Conservation (phyloP, 2,329 filamentous ascomycete species). For the Cryphonectria radicalis region DNA sequence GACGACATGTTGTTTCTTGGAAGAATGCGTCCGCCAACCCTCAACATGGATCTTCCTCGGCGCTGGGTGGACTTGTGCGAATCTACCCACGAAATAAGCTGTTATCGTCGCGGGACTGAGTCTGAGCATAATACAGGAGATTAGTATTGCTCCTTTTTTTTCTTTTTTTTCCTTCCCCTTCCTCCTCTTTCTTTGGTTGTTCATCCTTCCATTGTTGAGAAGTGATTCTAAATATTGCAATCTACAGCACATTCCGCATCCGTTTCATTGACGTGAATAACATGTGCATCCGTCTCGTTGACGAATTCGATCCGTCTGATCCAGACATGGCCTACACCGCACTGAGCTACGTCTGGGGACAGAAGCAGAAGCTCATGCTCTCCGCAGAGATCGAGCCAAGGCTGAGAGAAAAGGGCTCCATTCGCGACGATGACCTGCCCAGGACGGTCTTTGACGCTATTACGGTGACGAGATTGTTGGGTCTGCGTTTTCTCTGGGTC, state of each 20-base stretch:
- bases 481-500: not conserved
- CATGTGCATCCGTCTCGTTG: constrained; percentile 2
- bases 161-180: not conserved
- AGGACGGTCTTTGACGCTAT: not conserved
- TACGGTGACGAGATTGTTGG: not conserved
- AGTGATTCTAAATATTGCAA: not conserved
- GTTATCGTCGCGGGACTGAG: not conserved
- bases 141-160: not conserved
- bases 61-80: not conserved
- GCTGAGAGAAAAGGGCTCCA: not conserved
- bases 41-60: not conserved
- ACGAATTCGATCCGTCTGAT: not conserved
- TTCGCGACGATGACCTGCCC: not conserved
- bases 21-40: not conserved
- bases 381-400: not conserved
- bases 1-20: constrained; percentile 5
- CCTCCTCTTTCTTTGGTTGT: not conserved
- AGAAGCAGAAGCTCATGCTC: constrained; percentile 7
- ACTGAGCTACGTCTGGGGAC: not conserved
- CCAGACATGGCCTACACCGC: not conserved
- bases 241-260: not conserved
- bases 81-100: not conserved
- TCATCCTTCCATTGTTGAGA: not conserved
- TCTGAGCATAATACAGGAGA: not conserved
- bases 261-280: not conserved